Conservation (phyloP, 306 rosid genomes). For the Fragaria ananassa region DNA sequence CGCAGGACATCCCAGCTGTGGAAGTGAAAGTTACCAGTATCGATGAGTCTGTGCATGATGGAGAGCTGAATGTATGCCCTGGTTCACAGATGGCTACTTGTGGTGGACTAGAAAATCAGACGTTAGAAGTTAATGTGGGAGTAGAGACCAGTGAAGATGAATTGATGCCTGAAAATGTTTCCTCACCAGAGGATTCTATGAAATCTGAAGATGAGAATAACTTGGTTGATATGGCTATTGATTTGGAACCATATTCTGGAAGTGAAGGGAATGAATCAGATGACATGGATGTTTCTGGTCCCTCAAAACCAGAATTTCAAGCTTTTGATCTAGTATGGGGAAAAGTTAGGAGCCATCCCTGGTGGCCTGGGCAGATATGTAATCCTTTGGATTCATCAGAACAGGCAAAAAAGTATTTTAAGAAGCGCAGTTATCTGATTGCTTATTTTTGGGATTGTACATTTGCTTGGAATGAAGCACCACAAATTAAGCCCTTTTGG, state of each 20-base stretch:
- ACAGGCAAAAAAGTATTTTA: conserved; percentile 58
- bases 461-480: conserved; percentile 81
- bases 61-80: conserved; percentile 11
- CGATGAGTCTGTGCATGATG: conserved; percentile 15
- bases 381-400: conserved; percentile 63
- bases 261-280: conserved; percentile 16
- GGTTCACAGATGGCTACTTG: conserved; percentile 7
- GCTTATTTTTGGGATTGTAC: conserved; percentile 75
- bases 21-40: conserved; percentile 12
- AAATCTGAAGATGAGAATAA: conserved; percentile 17
- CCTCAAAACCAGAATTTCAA: conserved; percentile 30
- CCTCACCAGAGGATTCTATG: conserved; percentile 14
- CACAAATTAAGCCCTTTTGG: conserved; percentile 59
- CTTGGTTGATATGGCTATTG: conserved; percentile 46
- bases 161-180: conserved; percentile 2
- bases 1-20: conserved; percentile 11
- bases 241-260: conserved; percentile 36
- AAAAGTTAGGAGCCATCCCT: conserved; percentile 81
- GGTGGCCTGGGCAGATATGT: conserved; percentile 98
- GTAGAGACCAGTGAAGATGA: conserved; percentile 27
- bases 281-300: conserved; percentile 19
- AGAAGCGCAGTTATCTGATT: conserved; percentile 47
- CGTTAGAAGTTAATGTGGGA: conserved; percentile 22
- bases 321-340: conserved; percentile 81
- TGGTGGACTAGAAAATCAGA: conserved; percentile 23